Evolutionary conservation across 306 rosid species (phyloP).

Genomic region (Fragaria ananassa): DNA sequence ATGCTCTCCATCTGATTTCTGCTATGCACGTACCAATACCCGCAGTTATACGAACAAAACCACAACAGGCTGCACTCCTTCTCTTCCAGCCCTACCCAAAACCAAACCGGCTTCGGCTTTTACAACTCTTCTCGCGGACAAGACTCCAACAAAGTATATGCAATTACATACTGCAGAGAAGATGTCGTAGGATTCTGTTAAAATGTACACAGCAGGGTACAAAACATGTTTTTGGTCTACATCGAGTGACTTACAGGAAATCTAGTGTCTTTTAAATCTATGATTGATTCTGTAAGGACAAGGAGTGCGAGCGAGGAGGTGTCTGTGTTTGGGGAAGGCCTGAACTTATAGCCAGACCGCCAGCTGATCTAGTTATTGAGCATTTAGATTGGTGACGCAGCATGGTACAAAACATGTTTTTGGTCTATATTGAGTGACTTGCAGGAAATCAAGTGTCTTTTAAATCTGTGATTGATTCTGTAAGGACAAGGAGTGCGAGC

Average conservation of each 20-base stretch:
- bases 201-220: too few species aligned
- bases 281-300: too few species aligned
- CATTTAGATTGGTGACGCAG: too few species aligned
- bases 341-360: too few species aligned
- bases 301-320: too few species aligned
- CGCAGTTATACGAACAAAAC: not conserved
- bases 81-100: not conserved
- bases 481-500: too few species aligned
- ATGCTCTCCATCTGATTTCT: not conserved
- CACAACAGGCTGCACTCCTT: not conserved
- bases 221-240: not conserved
- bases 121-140: not conserved
- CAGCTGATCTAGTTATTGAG: too few species aligned
- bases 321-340: too few species aligned
- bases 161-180: slow-evolving; percentile 22
- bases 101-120: slow-evolving; percentile 5
- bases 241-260: too few species aligned
- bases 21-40: not conserved
- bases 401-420: not conserved
- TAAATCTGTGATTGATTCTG: too few species aligned
- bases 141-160: not conserved
- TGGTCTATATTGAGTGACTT: not conserved
- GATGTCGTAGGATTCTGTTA: not conserved
- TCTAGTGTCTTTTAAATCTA: too few species aligned
- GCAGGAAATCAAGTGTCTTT: too few species aligned